Evolutionary conservation across 202 grass and related monocot species (phyloP), one percentile per base, ranked within the genome.

Genomic region (Alloteropsis angusta): DNA sequence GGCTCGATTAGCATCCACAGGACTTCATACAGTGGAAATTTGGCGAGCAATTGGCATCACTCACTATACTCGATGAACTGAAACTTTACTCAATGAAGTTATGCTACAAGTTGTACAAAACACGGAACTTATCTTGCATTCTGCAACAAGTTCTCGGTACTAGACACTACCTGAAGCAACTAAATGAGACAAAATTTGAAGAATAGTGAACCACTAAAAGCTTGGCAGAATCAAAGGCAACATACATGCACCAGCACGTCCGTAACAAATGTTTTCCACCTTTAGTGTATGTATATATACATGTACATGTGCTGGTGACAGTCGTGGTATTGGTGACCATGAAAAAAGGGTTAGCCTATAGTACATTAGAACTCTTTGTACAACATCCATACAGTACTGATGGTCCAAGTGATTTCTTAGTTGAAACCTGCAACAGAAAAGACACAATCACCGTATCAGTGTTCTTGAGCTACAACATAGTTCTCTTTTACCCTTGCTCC

Each of bases 271-370:
- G n/a, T 18, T 71, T 71, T 60, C 39, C 39, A 45, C 30, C 68
- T 75, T 63, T 35, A 41, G 17, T 36, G 64, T 81, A 46, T 84
- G 19, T 76, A 21, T 72, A 44, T 81, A 63, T 71, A 75, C 79
- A 88, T 88, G 45, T 64, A 88, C 71, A 88, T 73, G 58, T 25
- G 34, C 67, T 60, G 60, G 22, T 74, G 42, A 58, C 50, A 49
- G 59, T 67, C 47, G 18, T 43, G 6, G 38, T 83, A 30, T 44
- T 26, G 45, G 28, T 71, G 47, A 70, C 48, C 37, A 84, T 76
- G 77, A 61, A 76, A 86, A 86, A 80, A 79, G 48, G 48, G 71
- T 88, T 88, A 88, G 76, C 55, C 86, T 88, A 80, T 64, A 70
- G 45, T 80, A 88, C 77, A 84, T 65, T 36, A 65, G 67, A 79